phyloP scores from a whole-genome alignment of 495 filamentous ascomycete genomes.

The Xylaria intraflava region DNA sequence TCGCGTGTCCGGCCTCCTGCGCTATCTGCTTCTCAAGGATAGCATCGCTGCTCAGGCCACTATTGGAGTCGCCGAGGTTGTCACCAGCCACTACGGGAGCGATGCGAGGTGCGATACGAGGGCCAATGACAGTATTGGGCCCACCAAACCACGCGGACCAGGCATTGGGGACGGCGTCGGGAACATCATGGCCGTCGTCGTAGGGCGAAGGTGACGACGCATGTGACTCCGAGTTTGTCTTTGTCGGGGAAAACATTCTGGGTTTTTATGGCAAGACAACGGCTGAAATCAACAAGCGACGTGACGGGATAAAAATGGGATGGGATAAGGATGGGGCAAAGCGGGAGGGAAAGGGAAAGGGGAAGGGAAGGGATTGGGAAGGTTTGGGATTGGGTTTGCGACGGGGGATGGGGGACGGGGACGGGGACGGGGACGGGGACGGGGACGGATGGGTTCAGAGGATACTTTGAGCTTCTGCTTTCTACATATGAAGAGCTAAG shows the following conservation, averaged over 20 bases:
- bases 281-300: neutral
- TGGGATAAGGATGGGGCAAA: too few relatives aligned
- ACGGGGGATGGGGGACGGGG: too few relatives aligned
- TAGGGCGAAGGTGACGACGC: conserved; percentile 1
- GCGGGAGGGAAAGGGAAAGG: neutral
- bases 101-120: conserved; percentile 37
- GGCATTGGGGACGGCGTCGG: conserved; percentile 10
- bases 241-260: conserved; percentile 11
- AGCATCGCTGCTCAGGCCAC: conserved; percentile 35
- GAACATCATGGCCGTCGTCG: conserved; percentile 8
- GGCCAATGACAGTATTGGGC: conserved; percentile 28
- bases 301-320: neutral
- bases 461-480: too few relatives aligned
- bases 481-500: too few relatives aligned
- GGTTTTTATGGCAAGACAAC: neutral
- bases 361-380: neutral
- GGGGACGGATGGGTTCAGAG: too few relatives aligned
- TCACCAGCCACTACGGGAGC: conserved; percentile 28
- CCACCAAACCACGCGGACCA: conserved; percentile 36
- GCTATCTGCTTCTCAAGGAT: conserved; percentile 68
- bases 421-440: too few relatives aligned
- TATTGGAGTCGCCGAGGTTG: conserved; percentile 29
- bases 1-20: conserved; percentile 66
- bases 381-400: neutral
- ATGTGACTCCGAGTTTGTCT: conserved; percentile 18